These are phyloP conservation scores for Geoglossum cookeanum DNA, from an alignment of 2,329 filamentous ascomycete genomes.

Conservation along the genomic window DNA sequence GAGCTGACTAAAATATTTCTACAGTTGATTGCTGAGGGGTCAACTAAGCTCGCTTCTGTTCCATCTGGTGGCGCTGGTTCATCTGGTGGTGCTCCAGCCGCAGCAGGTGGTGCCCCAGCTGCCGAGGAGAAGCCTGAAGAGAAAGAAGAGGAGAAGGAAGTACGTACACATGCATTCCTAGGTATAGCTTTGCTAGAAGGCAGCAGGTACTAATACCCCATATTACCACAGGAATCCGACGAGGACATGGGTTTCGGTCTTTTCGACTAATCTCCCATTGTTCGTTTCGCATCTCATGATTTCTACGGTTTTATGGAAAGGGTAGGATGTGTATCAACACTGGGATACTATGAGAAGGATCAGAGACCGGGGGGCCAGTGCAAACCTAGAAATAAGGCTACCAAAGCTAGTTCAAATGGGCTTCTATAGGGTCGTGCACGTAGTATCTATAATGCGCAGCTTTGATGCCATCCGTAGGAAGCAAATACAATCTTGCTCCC, in stretches of 20 bases:
- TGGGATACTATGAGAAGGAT: background rate
- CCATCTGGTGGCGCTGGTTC: constrained; percentile 71
- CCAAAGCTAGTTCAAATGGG: background rate
- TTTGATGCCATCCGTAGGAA: background rate
- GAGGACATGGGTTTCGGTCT: constrained; percentile 61
- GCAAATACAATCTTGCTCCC: background rate
- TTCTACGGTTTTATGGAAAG: background rate
- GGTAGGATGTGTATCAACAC: constrained; percentile 2
- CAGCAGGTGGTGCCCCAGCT: constrained; percentile 45
- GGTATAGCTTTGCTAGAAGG: background rate
- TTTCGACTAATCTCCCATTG: constrained; percentile 34
- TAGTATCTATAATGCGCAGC: background rate
- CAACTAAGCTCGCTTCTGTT: constrained; percentile 90
- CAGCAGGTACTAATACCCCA: background rate
- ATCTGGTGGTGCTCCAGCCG: constrained; percentile 41
- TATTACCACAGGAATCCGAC: constrained; percentile 40
- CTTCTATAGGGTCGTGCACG: background rate
- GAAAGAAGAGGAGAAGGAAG: constrained; percentile 62
- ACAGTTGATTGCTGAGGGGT: constrained; percentile 80
- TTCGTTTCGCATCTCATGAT: background rate
- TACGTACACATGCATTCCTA: background rate
- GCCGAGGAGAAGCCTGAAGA: constrained; percentile 46
- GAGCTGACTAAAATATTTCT: constrained; percentile 2
- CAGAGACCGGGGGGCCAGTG: background rate
- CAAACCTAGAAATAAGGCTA: background rate